These are phyloP conservation scores for Suillus hirtellus DNA, from an alignment of 768 basidiomycete species.

Conservation along the genomic window DNA sequence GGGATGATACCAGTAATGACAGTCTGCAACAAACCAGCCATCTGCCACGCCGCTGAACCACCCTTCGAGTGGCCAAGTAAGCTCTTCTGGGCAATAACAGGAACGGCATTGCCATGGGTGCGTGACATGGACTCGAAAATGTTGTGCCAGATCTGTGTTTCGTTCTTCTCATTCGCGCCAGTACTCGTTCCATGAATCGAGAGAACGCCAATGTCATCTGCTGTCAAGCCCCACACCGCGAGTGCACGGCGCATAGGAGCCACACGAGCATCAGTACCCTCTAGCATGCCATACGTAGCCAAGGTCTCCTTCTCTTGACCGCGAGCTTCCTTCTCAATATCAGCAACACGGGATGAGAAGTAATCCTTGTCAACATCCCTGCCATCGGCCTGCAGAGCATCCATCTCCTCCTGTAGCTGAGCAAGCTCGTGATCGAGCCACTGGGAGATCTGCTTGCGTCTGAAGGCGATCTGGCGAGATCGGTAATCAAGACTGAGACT, in stretches of 20 bases:
- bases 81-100: conserved; percentile 96
- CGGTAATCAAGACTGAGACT: conserved; percentile 88
- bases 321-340: conserved; percentile 87
- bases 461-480: conserved; percentile 91
- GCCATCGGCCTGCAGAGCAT: conserved; percentile 54
- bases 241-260: conserved; percentile 93
- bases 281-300: conserved; percentile 94
- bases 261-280: conserved; percentile 81
- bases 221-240: conserved; percentile 93
- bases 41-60: conserved; percentile 98
- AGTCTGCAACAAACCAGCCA: conserved; percentile 88
- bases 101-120: conserved; percentile 94
- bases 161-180: conserved; percentile 93
- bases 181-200: conserved; percentile 92
- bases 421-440: conserved; percentile 91
- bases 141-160: conserved; percentile 95
- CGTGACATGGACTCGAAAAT: conserved; percentile 88
- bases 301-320: conserved; percentile 93
- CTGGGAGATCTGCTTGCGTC: conserved; percentile 90
- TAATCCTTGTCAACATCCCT: conserved; percentile 63
- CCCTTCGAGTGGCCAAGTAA: conserved; percentile 98
- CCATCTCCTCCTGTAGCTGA: conserved; percentile 79
- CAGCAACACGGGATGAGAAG: conserved; percentile 71
- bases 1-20: conserved; percentile 86
- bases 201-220: conserved; percentile 89